Evolutionary conservation across 2,329 filamentous ascomycete species (phyloP), one percentile per base, ranked within the genome.

Genomic region (Ophiobolus disseminans): DNA sequence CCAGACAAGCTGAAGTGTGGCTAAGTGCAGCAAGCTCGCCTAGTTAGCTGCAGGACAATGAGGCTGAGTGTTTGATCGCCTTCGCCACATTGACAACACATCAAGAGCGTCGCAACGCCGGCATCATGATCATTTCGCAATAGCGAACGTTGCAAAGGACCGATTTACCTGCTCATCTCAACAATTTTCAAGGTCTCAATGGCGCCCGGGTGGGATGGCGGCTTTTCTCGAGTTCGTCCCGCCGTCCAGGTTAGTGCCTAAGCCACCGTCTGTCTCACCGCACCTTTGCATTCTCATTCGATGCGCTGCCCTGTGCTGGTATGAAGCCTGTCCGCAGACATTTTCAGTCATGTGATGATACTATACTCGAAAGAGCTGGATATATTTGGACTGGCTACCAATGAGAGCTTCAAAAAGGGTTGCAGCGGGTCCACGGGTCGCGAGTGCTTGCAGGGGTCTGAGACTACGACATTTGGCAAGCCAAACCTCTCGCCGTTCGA

Each of bases 41-140:
- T 30, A 8, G 35, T 37, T 63, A 63, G 58, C 48, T 58, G 51
- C 58, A 58, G 40, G 14, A 35, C 41, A 59, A 21, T 65, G 69
- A 70, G 68, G 69, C 69, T 73, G 68, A 60, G 68, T 48, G 34
- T 28, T 38, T 36, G 58, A 62, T 65, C 62, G 37, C 36, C 55
- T 50, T 67, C 62, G 66, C 66, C 65, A 66, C 63, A 50, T 44
- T 62, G 65, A 62, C 66, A 69, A 57, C 66, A 56, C 66, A 68
- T 66, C 60, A 62, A 63, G 56, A 54, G 45, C 48, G 47, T 49
- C 50, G 50, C 45, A 53, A 48, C 26, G 9, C 46, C 47, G 32
- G 23, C 16, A 40, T n/a, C 19, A 37, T 40, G 30, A 34, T 32
- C 45, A 50, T 42, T 51, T 21, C 36, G 34, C 43, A 44, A 45